Evolutionary conservation across 495 filamentous ascomycete species (phyloP).

Genomic region (Lindgomyces ingoldianus): DNA sequence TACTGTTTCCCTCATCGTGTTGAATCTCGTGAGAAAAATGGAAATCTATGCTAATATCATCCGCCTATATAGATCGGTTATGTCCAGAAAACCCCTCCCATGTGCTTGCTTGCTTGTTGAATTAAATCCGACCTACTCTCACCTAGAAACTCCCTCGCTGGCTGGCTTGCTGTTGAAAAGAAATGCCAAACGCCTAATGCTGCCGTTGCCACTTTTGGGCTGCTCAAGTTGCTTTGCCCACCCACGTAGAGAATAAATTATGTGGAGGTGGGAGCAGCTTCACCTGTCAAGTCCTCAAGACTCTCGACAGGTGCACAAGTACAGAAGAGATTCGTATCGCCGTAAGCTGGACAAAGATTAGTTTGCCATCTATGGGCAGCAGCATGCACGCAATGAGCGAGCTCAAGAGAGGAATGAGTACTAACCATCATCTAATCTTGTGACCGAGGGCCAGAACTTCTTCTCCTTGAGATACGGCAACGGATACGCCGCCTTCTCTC

Average conservation of each 20-base stretch:
- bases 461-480: slow-evolving; percentile 84
- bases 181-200: background rate
- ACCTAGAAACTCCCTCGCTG: slow-evolving; percentile 4
- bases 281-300: slow-evolving; percentile 47
- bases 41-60: background rate
- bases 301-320: slow-evolving; percentile 86
- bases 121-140: background rate
- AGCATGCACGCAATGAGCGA: too few relatives aligned
- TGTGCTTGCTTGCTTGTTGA: slow-evolving; percentile 5
- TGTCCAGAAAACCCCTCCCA: background rate
- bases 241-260: slow-evolving; percentile 15
- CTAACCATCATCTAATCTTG: slow-evolving; percentile 80
- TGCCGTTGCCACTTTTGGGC: background rate
- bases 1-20: too few relatives aligned
- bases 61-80: too few relatives aligned
- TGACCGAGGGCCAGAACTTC: slow-evolving; percentile 97
- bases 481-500: slow-evolving; percentile 88
- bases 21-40: background rate
- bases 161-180: slow-evolving; percentile 11
- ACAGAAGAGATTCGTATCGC: slow-evolving; percentile 92
- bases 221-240: background rate
- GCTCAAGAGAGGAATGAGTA: too few relatives aligned
- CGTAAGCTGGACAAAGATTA: slow-evolving; percentile 63
- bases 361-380: background rate
- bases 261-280: slow-evolving; percentile 44